A percentile compares a stretch with the other conserved stretches of the same genome.
These are phyloP conservation scores for Usnea hakonensis DNA, from an alignment of 495 filamentous ascomycete genomes.

Conservation along the genomic window DNA sequence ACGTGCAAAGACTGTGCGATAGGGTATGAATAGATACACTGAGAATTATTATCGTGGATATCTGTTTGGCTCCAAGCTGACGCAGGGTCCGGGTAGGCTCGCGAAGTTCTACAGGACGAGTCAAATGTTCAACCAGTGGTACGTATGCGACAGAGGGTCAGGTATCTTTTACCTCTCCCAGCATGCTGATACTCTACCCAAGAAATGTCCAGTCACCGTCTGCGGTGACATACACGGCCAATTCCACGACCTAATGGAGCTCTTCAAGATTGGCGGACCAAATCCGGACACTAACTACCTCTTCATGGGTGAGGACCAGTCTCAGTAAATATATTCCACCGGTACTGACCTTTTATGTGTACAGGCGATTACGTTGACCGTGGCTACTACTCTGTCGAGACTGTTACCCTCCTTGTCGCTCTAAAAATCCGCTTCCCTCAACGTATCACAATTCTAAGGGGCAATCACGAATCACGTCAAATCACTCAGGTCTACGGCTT, in stretches of 20 bases:
- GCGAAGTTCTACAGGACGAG: constrained; percentile 94
- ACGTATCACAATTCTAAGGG: constrained; percentile 93
- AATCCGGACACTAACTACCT: constrained; percentile 93
- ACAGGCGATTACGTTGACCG: constrained; percentile 92
- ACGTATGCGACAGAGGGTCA: constrained; percentile 32
- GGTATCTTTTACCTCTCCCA: background rate
- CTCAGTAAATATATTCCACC: constrained; percentile 1
- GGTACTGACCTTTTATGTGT: constrained; percentile 5
- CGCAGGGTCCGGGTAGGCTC: constrained; percentile 50
- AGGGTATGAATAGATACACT: constrained; percentile 57
- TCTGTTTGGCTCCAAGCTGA: constrained; percentile 19
- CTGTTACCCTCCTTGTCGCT: constrained; percentile 85
- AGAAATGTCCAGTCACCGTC: constrained; percentile 94
- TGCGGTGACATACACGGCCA: constrained; percentile 93
- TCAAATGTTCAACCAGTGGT: constrained; percentile 98
- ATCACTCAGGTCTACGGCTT: constrained; percentile 98
- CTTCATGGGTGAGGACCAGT: constrained; percentile 68
- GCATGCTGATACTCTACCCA: constrained; percentile 26
- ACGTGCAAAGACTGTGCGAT: constrained; percentile 95
- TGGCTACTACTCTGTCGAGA: constrained; percentile 96
- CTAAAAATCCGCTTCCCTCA: constrained; percentile 94
- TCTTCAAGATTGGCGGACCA: constrained; percentile 86
- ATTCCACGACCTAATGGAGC: constrained; percentile 91
- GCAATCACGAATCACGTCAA: constrained; percentile 95
- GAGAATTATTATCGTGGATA: no score